Percentiles rank a stretch among this genome's conserved stretches.
Evolutionary conservation across 2,329 filamentous ascomycete species (phyloP).

Genomic region (Aspergillus ochraceus): DNA sequence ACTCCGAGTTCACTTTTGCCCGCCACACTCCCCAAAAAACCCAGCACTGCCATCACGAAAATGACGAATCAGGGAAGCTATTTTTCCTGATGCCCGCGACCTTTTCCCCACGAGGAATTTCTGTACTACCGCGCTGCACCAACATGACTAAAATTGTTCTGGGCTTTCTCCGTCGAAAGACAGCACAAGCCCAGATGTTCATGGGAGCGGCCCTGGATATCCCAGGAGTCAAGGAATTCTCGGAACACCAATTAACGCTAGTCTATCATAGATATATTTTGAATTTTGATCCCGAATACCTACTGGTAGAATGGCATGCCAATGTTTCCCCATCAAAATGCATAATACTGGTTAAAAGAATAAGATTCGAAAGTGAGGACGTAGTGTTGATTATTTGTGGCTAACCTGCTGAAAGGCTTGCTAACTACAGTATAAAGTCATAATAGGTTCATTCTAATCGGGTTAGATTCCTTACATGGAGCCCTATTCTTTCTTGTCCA

Average conservation of each 20-base stretch:
- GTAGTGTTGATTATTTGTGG: neutral
- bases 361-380: conserved; percentile 6
- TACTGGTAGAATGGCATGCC: conserved; percentile 7
- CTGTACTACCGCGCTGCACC: neutral
- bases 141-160: conserved; percentile 1
- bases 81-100: neutral
- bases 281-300: conserved; percentile 4
- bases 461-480: neutral
- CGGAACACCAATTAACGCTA: conserved; percentile 2
- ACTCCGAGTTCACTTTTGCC: conserved; percentile 2
- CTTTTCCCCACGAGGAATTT: conserved; percentile 3
- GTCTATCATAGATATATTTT: conserved; percentile 4
- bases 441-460: conserved; percentile 6
- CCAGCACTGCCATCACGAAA: conserved; percentile 4
- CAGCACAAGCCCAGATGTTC: conserved; percentile 2
- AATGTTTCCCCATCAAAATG: conserved; percentile 4
- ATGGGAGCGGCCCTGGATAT: conserved; percentile 5
- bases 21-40: neutral
- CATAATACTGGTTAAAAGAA: conserved; percentile 6
- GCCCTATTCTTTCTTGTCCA: conserved; percentile 7
- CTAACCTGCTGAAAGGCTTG: conserved; percentile 5
- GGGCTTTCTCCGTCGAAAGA: conserved; percentile 3
- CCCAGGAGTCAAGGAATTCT: conserved; percentile 7
- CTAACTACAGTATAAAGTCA: conserved; percentile 4
- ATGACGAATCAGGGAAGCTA: neutral